Conservation (phyloP, 805 yeast genomes). For the Starmerella etchellsii region DNA sequence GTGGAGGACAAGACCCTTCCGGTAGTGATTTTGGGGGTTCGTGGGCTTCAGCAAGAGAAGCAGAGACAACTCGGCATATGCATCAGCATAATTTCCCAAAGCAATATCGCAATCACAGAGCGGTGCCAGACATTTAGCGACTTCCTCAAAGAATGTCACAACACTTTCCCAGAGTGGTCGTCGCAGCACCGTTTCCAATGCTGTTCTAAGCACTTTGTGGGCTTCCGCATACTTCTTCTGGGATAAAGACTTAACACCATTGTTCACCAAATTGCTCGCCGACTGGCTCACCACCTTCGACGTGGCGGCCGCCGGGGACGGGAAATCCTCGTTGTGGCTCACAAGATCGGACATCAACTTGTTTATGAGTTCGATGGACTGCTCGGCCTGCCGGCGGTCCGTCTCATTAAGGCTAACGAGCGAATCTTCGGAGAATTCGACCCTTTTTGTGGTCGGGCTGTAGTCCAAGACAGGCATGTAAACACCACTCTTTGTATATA, state of each 20-base stretch:
- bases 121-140: conserved; percentile 24
- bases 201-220: conserved; percentile 26
- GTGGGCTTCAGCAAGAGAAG: conserved; percentile 25
- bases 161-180: conserved; percentile 33
- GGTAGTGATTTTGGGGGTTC: conserved; percentile 26
- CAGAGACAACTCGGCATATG: conserved; percentile 29
- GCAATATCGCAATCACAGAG: conserved; percentile 32
- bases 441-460: conserved; percentile 15
- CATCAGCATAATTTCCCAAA: conserved; percentile 28
- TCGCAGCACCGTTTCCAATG: conserved; percentile 30
- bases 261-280: conserved; percentile 27
- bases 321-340: conserved; percentile 25
- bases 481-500: not conserved
- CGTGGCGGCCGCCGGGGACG: conserved; percentile 27
- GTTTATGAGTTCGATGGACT: conserved; percentile 21
- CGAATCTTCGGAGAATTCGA: conserved; percentile 4
- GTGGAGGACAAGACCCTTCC: conserved; percentile 26
- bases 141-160: conserved; percentile 26
- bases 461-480: conserved; percentile 4
- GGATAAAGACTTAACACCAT: conserved; percentile 25
- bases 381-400: conserved; percentile 16
- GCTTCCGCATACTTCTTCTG: conserved; percentile 27
- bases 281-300: conserved; percentile 22
- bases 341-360: conserved; percentile 24
- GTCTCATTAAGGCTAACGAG: conserved; percentile 1